A percentile compares a stretch with the other conserved stretches of the same genome.
Evolutionary conservation across 1,139 yeast species (phyloP).

Genomic region (Diutina siamensis): DNA sequence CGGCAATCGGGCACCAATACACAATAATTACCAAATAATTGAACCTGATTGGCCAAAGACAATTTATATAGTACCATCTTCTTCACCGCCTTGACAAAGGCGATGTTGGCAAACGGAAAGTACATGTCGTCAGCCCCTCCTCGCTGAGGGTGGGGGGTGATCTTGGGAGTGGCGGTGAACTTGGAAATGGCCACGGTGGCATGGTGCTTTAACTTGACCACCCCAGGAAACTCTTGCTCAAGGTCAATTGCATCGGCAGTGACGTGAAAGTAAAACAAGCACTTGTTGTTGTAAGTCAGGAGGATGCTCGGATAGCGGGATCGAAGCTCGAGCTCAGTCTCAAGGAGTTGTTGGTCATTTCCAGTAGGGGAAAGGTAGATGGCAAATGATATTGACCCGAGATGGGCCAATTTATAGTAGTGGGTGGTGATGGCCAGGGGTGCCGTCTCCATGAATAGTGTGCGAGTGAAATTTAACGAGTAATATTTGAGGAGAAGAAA

Average conservation of each 20-base stretch:
- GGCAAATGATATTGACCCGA: constrained; percentile 21
- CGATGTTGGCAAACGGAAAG: constrained; percentile 33
- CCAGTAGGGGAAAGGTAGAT: constrained; percentile 20
- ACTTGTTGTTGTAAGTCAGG: constrained; percentile 49
- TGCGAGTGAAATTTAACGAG: no score
- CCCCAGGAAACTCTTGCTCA: constrained; percentile 5
- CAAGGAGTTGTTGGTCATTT: constrained; percentile 35
- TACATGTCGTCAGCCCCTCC: constrained; percentile 13
- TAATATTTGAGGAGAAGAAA: not conserved
- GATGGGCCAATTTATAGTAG: constrained; percentile 30
- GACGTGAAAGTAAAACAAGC: constrained; percentile 45
- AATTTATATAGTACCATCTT: constrained; percentile 39
- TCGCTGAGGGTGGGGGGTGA: constrained; percentile 10
- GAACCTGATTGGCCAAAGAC: constrained; percentile 25
- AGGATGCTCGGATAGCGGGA: constrained; percentile 39
- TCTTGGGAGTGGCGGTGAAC: constrained; percentile 18
- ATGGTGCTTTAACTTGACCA: constrained; percentile 14
- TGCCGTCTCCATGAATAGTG: constrained; percentile 2
- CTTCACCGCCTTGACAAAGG: constrained; percentile 52
- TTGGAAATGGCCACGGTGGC: constrained; percentile 19
- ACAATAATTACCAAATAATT: constrained; percentile 47
- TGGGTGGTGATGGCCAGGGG: constrained; percentile 17
- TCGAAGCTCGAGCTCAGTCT: constrained; percentile 49
- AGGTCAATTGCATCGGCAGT: constrained; percentile 14
- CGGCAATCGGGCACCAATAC: constrained; percentile 12